phyloP scores from a whole-genome alignment of 1,139 yeast genomes.

The Debaryomyces nepalensis region DNA sequence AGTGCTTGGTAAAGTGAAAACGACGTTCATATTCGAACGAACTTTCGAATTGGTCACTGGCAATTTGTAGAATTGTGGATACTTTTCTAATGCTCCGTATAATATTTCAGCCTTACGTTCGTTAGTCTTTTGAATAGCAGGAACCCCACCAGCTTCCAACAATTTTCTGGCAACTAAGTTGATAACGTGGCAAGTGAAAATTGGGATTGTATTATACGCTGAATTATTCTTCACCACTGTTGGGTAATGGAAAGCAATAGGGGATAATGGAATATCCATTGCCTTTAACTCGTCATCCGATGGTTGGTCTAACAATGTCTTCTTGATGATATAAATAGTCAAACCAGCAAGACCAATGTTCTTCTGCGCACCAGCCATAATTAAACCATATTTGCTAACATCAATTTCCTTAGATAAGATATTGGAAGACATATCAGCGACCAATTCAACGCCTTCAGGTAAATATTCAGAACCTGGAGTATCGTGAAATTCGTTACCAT shows the following conservation, averaged over 20 bases:
- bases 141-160: slow-evolving; percentile 60
- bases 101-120: slow-evolving; percentile 61
- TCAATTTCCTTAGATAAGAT: slow-evolving; percentile 82
- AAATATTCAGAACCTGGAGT: slow-evolving; percentile 55
- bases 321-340: slow-evolving; percentile 86
- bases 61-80: slow-evolving; percentile 64
- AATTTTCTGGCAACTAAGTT: slow-evolving; percentile 74
- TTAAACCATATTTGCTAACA: slow-evolving; percentile 80
- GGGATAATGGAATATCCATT: slow-evolving; percentile 72
- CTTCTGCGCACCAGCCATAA: slow-evolving; percentile 96
- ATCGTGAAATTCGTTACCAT: slow-evolving; percentile 82
- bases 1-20: slow-evolving; percentile 70
- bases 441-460: slow-evolving; percentile 74
- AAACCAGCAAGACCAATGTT: slow-evolving; percentile 96
- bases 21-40: slow-evolving; percentile 92
- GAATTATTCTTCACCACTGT: slow-evolving; percentile 87
- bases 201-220: slow-evolving; percentile 93
- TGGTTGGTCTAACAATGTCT: slow-evolving; percentile 70
- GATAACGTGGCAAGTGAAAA: slow-evolving; percentile 85
- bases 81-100: slow-evolving; percentile 67
- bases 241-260: slow-evolving; percentile 88
- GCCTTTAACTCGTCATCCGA: slow-evolving; percentile 62
- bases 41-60: slow-evolving; percentile 62
- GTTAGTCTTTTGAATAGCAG: slow-evolving; percentile 60
- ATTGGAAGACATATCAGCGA: slow-evolving; percentile 94